Conservation (phyloP, 2,329 filamentous ascomycete species). For the Claviceps monticola region DNA sequence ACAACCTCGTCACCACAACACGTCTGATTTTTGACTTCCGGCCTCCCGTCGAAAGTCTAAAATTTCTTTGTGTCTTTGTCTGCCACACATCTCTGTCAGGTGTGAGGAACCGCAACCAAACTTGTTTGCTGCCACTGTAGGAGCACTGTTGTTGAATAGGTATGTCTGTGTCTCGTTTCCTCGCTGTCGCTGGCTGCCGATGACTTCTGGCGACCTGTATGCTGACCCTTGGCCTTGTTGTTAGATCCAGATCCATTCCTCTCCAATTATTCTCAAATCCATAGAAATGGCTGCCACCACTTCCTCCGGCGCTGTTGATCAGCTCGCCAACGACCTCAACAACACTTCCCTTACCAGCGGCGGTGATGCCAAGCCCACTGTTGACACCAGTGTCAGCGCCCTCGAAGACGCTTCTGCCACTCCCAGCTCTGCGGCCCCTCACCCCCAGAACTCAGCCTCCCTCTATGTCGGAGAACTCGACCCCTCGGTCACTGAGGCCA, state of each 20-base stretch:
- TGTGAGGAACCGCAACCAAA: neutral
- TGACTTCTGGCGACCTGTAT: neutral
- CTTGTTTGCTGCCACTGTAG: neutral
- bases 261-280: slow-evolving; percentile 6
- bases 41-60: slow-evolving; percentile 6
- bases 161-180: neutral
- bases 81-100: slow-evolving; percentile 1
- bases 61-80: slow-evolving; percentile 1
- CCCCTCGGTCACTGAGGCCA: slow-evolving; percentile 93
- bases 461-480: slow-evolving; percentile 99
- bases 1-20: slow-evolving; percentile 10
- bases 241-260: slow-evolving; percentile 2
- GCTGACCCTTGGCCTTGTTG: slow-evolving; percentile 1
- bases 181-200: neutral
- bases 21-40: slow-evolving; percentile 6
- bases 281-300: slow-evolving; percentile 47
- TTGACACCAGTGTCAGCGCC: slow-evolving; percentile 58
- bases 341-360: slow-evolving; percentile 56
- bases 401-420: slow-evolving; percentile 51
- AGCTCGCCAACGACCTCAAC: slow-evolving; percentile 66
- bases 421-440: slow-evolving; percentile 58
- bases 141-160: slow-evolving; percentile 2
- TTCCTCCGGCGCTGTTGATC: slow-evolving; percentile 52
- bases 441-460: slow-evolving; percentile 87
- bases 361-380: slow-evolving; percentile 51